Percentiles rank a stretch among this genome's conserved stretches.
Conservation (phyloP, 495 filamentous ascomycete species). For the Letharia columbiana region DNA sequence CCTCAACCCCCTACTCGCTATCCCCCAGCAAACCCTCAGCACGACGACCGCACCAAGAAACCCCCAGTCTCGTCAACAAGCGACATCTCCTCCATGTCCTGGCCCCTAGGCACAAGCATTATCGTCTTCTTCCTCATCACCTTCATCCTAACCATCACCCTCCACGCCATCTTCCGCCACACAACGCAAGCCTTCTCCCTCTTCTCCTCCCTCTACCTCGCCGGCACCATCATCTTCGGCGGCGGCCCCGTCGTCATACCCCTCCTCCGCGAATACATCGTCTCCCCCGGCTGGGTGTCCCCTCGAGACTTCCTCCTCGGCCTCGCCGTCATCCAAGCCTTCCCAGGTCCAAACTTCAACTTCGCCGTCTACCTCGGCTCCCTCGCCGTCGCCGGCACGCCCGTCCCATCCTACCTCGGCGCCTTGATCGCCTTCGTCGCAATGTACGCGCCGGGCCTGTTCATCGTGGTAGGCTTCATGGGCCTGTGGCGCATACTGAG, state of each 20-base stretch:
- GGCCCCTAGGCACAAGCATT: conserved; percentile 40
- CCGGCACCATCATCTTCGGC: conserved; percentile 84
- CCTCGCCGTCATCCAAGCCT: conserved; percentile 73
- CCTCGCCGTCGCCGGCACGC: conserved; percentile 41
- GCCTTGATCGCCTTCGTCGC: conserved; percentile 59
- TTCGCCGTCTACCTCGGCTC: conserved; percentile 72
- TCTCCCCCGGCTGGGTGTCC: conserved; percentile 70
- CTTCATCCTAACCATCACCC: conserved; percentile 50
- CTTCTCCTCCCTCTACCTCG: conserved; percentile 75
- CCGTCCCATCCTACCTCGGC: conserved; percentile 39
- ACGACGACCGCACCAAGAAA: background rate
- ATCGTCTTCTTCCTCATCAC: conserved; percentile 54
- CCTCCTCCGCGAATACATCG: conserved; percentile 68
- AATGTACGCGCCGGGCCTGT: conserved; percentile 66
- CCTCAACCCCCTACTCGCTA: conserved; percentile 6
- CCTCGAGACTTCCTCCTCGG: conserved; percentile 75
- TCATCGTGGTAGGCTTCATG: conserved; percentile 57
- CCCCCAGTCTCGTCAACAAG: background rate
- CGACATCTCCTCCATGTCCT: conserved; percentile 30
- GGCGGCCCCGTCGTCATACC: conserved; percentile 83
- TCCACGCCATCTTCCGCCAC: conserved; percentile 33
- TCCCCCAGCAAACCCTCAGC: background rate
- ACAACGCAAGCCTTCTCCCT: conserved; percentile 48
- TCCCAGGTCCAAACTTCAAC: conserved; percentile 84
- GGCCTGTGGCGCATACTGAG: conserved; percentile 59